Evolutionary conservation across 768 basidiomycete genomes (phyloP), one percentile per base, ranked within the genome.

Genomic region (Tricholoma terreum): DNA sequence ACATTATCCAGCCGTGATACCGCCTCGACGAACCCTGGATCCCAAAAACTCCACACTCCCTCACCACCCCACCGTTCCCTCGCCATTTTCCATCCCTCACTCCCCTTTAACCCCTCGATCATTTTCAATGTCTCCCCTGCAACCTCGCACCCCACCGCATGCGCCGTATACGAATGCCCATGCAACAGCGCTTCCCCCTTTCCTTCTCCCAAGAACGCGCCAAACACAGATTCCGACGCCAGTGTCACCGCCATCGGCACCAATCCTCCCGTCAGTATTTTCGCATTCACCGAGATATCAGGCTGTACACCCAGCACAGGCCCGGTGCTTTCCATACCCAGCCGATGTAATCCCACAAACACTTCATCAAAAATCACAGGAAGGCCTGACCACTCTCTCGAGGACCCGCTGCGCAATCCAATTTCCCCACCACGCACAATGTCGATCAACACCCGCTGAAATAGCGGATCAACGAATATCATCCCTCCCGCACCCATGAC

Each of bases 291-390:
- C 4, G 92, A 84, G 46, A 98, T 90, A 67, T 98, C 96, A 1
- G 96, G 96, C 27, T 77, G 63, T 19, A 81, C 80, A 4, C 89
- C 87, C 1, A 98, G 80, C 21, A 94, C 66, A 2, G 87, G 78
- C 0, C 75, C 78, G 0, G 82, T 75, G 49, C 87, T 87, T 57
- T 83, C 74, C 65, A 89, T 73, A 1, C 94, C 94, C 46, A 96
- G 78, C 33, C 96, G 90, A 66, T 94, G 84, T n/a, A 98, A 77
- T 0, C 96, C 96, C 21, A 89, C 84, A 67, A 98, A 98, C 9
- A 98, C 96, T 71, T 98, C 96, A 69, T 98, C 96, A 65, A 90
- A 98, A 57, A 98, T 85, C 61, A 98, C 88, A 0, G 96, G 94
- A 12, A 98, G 76, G 3, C 90, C 89, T 4, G 75, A 76, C 85